Evolutionary conservation across 2,329 filamentous ascomycete species (phyloP).

Genomic region (Aaosphaeria pasadenensis): DNA sequence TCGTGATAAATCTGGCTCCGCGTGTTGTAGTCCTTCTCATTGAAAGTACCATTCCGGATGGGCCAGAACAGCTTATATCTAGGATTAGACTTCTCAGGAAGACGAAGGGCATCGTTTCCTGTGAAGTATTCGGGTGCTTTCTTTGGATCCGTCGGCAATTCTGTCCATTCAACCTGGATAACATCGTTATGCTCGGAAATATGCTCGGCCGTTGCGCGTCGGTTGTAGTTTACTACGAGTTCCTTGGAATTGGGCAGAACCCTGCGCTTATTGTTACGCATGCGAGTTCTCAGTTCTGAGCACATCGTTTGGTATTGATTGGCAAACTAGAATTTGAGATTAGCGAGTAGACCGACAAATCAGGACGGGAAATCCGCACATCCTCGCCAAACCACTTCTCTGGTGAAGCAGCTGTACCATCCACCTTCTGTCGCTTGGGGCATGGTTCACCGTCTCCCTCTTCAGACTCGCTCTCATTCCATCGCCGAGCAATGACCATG

Average conservation of each 20-base stretch:
- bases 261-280: conserved; percentile 91
- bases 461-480: conserved; percentile 77
- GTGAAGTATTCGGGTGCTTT: conserved; percentile 76
- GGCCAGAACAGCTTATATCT: conserved; percentile 94
- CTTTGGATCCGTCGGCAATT: conserved; percentile 58
- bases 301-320: conserved; percentile 75
- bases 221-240: conserved; percentile 90
- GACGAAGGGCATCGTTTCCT: conserved; percentile 76
- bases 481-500: conserved; percentile 83
- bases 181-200: conserved; percentile 96
- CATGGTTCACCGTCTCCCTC: conserved; percentile 75
- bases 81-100: conserved; percentile 84
- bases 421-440: conserved; percentile 62
- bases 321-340: conserved; percentile 40
- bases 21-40: conserved; percentile 82
- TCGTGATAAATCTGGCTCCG: conserved; percentile 81
- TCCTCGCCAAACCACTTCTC: conserved; percentile 90
- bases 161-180: conserved; percentile 92
- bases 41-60: conserved; percentile 79
- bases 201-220: conserved; percentile 74
- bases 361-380: conserved; percentile 37
- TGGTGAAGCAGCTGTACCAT: conserved; percentile 60
- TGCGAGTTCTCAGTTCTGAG: conserved; percentile 81
- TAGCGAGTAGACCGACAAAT: neutral
- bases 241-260: conserved; percentile 98